Conservation (phyloP, 1,139 yeast genomes). For the Hanseniaspora sp. region DNA sequence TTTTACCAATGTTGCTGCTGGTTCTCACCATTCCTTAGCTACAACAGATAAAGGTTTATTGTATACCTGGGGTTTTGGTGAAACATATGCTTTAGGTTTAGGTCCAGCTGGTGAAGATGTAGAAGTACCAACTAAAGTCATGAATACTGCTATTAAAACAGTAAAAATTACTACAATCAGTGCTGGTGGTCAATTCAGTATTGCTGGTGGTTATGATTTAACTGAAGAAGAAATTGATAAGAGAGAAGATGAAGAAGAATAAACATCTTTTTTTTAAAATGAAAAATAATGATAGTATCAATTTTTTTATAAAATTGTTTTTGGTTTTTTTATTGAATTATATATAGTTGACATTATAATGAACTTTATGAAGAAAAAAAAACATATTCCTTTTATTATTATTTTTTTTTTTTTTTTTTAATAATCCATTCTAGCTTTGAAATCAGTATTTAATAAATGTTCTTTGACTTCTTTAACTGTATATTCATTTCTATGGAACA, state of each 20-base stretch:
- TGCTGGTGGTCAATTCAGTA: conserved; percentile 92
- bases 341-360: not conserved
- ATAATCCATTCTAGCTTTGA: conserved; percentile 40
- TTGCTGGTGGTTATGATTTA: conserved; percentile 66
- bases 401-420: not conserved
- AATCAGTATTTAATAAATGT: conserved; percentile 42
- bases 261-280: not conserved
- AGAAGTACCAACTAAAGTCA: conserved; percentile 72
- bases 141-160: conserved; percentile 81
- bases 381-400: not conserved
- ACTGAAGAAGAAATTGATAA: conserved; percentile 54
- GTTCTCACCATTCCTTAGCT: conserved; percentile 88
- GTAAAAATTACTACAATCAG: conserved; percentile 61
- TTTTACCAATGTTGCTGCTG: conserved; percentile 60
- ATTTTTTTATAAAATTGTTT: not conserved
- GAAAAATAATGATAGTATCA: too few relatives aligned
- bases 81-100: conserved; percentile 88
- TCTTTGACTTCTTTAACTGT: conserved; percentile 74
- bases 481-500: conserved; percentile 90
- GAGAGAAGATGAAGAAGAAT: conserved; percentile 37
- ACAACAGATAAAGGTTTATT: conserved; percentile 73
- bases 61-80: conserved; percentile 97
- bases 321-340: not conserved
- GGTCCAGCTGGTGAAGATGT: conserved; percentile 89
- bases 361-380: not conserved